phyloP scores from a whole-genome alignment of 495 filamentous ascomycete genomes.

The Talaromyces borbonicus region DNA sequence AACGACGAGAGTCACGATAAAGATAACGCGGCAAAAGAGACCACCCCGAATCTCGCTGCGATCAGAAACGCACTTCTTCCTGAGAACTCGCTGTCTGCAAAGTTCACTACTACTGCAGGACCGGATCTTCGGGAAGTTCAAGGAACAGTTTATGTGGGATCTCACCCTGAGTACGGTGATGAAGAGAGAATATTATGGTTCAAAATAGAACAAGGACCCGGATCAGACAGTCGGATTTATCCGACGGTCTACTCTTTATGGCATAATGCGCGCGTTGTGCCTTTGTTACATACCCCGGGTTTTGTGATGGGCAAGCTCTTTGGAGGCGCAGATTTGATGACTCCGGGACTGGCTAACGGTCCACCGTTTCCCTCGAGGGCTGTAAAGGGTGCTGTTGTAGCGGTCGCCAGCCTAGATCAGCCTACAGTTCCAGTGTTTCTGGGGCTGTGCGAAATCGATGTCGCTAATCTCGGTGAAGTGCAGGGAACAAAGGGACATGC shows the following conservation, averaged over 20 bases:
- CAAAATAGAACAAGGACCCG: slow-evolving; percentile 49
- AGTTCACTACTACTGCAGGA: slow-evolving; percentile 60
- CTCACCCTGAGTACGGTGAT: slow-evolving; percentile 33
- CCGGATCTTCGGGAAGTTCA: slow-evolving; percentile 53
- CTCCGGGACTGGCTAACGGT: slow-evolving; percentile 56
- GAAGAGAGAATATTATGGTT: slow-evolving; percentile 63
- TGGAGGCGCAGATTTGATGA: slow-evolving; percentile 66
- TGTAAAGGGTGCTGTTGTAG: slow-evolving; percentile 51
- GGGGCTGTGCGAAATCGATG: slow-evolving; percentile 58
- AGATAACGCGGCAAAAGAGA: slow-evolving; percentile 27
- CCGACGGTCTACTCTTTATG: slow-evolving; percentile 65
- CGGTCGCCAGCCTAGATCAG: slow-evolving; percentile 52
- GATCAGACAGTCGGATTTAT: slow-evolving; percentile 40
- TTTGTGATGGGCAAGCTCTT: slow-evolving; percentile 55
- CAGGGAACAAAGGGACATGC: slow-evolving; percentile 59
- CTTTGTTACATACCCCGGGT: slow-evolving; percentile 53
- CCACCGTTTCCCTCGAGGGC: slow-evolving; percentile 57
- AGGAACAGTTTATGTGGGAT: slow-evolving; percentile 57
- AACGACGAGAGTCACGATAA: slow-evolving; percentile 15
- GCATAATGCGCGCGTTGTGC: slow-evolving; percentile 51
- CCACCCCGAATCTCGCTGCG: slow-evolving; percentile 35
- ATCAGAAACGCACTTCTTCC: slow-evolving; percentile 56
- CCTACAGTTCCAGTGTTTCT: slow-evolving; percentile 56
- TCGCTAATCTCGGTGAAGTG: slow-evolving; percentile 46
- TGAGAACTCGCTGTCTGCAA: slow-evolving; percentile 52